Percentiles rank a stretch among this genome's conserved stretches.
Evolutionary conservation across 2,329 filamentous ascomycete genomes (phyloP).

Genomic region (Botrytis squamosa): DNA sequence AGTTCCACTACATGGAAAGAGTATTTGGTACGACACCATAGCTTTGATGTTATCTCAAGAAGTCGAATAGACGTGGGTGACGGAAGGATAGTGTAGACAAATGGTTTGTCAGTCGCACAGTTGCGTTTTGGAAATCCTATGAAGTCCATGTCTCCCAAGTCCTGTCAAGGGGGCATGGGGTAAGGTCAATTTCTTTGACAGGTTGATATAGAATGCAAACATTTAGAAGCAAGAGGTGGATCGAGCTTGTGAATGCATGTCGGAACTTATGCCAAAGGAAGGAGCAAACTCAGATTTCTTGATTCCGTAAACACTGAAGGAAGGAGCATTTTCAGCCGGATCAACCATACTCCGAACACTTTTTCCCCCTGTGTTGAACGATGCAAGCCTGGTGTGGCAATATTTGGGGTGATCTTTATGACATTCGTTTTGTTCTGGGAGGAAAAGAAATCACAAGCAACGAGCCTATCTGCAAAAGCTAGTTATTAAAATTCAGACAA

Average conservation of each 20-base stretch:
- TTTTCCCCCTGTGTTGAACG: no score
- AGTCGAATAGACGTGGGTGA: constrained; percentile 13
- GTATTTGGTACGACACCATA: constrained; percentile 6
- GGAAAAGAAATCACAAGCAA: neutral
- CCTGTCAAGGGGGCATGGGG: neutral
- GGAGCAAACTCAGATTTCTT: neutral
- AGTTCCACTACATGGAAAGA: constrained; percentile 12
- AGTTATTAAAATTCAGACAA: neutral
- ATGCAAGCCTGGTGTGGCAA: neutral
- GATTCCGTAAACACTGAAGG: neutral
- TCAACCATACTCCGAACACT: neutral
- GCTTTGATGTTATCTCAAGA: constrained; percentile 11
- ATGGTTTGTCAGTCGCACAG: neutral
- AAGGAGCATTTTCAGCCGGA: neutral
- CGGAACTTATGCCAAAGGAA: neutral
- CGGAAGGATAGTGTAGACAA: constrained; percentile 8
- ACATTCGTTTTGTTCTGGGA: neutral
- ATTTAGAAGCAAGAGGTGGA: neutral
- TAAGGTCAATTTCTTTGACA: neutral
- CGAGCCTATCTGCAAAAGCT: neutral
- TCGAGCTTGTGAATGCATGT: neutral
- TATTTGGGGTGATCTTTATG: neutral
- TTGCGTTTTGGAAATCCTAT: neutral
- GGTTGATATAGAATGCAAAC: neutral
- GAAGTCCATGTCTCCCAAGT: neutral